Evolutionary conservation across 2,329 filamentous ascomycete species (phyloP), one percentile per base, ranked within the genome.

Genomic region (Cladophialophora chaetospira): DNA sequence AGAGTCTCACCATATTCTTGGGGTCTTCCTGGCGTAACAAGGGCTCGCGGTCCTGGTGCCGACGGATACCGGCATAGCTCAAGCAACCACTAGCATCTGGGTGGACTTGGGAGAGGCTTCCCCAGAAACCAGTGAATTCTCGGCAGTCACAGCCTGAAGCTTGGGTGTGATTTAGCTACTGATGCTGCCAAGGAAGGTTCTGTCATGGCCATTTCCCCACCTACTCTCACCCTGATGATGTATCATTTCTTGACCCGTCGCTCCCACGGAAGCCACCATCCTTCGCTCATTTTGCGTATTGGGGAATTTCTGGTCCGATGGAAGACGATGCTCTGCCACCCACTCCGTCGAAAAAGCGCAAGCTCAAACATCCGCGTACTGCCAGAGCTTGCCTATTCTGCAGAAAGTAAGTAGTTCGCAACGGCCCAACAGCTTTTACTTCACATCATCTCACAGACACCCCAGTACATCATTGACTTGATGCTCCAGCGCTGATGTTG

Each of bases 311-410:
- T n/a, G n/a, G n/a, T n/a, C n/a, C 40, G 31, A 35, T 29, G 31
- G 57, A 38, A 13, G 42, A 54, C 38, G 45, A 47, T 10, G 40
- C 31, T 33, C 45, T 58, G 23, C 59, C 59, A 13, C 44, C 46
- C 6, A 49, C 38, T 31, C 55, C 56, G 42, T 60, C 58, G 13
- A 64, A 63, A 56, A 64, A 58, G 53, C 57, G 63, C 26, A 65
- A 63, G 58, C 57, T 65, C 40, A 61, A 58, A 42, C 63, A 62
- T 50, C 63, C 63, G 8, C 60, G 63, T 36, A 64, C 60, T 13
- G 54, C 63, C 5, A 54, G 58, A 46, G 63, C 63, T 42, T 65
- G 63, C 36, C 29, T 40, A 21, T 65, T 65, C 47, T 65, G 63
- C 47, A 58, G 62, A 57, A 64, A 62, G 63, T 64, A 45, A 38